A percentile compares a stretch with the other conserved stretches of the same genome.
phyloP scores from a whole-genome alignment of 495 filamentous ascomycete species.

The Cladorrhinum samala region DNA sequence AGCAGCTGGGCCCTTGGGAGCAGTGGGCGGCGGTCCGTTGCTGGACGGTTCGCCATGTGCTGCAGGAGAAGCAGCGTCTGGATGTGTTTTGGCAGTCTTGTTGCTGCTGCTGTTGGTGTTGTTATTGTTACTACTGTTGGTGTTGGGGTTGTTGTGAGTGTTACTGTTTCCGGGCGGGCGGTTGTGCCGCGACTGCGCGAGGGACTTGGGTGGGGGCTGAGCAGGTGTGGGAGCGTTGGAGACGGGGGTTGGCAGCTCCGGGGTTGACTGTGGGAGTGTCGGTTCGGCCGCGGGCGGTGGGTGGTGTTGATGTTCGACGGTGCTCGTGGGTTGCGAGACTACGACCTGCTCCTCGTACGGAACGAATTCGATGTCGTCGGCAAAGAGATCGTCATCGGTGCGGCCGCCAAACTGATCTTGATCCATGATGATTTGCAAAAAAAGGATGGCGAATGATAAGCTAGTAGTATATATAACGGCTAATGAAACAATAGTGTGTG shows the following conservation, averaged over 20 bases:
- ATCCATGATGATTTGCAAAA: conserved; percentile 8
- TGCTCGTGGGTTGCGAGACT: no score
- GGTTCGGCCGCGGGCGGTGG: not conserved
- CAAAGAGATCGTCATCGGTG: conserved; percentile 47
- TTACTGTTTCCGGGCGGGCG: conserved; percentile 15
- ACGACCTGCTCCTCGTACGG: conserved; percentile 12
- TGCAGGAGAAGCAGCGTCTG: conserved; percentile 2
- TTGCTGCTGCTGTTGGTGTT: conserved; percentile 15
- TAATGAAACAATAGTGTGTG: no score
- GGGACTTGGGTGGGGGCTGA: conserved; percentile 13
- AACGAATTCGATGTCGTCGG: conserved; percentile 45
- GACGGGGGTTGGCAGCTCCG: not conserved
- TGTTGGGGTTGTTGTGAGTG: no score
- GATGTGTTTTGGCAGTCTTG: conserved; percentile 2
- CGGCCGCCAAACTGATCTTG: conserved; percentile 45
- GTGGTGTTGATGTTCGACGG: no score
- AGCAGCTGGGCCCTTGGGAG: not conserved
- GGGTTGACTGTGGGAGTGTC: not conserved
- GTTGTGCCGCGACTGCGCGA: conserved; percentile 37
- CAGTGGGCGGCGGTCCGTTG: conserved; percentile 1
- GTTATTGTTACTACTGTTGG: no score
- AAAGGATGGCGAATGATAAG: not conserved
- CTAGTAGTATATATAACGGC: no score
- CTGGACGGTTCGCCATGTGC: conserved; percentile 1
- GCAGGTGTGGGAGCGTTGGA: not conserved